These are phyloP conservation scores for Lactarius sp. DNA, from an alignment of 768 basidiomycete species.

Conservation along the genomic window DNA sequence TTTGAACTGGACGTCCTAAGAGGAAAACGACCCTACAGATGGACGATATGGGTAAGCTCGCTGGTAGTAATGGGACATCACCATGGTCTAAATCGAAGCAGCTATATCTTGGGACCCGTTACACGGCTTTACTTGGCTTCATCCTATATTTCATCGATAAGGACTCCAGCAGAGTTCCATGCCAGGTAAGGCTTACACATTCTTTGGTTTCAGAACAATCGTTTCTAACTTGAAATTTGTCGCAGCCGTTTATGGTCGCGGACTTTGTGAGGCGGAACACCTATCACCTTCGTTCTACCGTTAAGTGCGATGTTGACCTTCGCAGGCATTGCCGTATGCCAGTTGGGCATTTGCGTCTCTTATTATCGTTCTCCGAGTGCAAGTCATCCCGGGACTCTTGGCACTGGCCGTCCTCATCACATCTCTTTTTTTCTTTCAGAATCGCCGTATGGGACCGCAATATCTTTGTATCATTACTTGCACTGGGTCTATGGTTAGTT, in stretches of 20 bases:
- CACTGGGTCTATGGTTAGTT: neutral
- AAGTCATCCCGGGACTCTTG: neutral
- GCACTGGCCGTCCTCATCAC: neutral
- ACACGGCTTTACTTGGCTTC: neutral
- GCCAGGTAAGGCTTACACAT: neutral
- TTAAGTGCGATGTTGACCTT: neutral
- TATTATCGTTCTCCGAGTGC: slow-evolving; percentile 6
- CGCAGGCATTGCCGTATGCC: neutral
- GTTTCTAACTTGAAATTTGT: neutral
- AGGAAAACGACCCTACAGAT: slow-evolving; percentile 11
- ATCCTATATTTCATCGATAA: neutral
- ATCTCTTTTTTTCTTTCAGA: neutral
- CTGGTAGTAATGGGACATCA: neutral
- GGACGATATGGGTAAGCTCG: neutral
- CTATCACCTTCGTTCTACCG: neutral
- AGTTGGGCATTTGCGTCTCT: slow-evolving; percentile 6
- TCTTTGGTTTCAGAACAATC: neutral
- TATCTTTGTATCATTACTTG: neutral
- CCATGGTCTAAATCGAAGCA: neutral
- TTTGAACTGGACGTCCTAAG: slow-evolving; percentile 4
- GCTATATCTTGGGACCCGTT: neutral
- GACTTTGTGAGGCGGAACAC: neutral
- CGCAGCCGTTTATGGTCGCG: neutral
- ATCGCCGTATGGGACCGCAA: slow-evolving; percentile 8
- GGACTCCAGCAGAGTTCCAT: neutral